Conservation (phyloP, 208 protist species). For the Entamoeba moshkovskii region DNA sequence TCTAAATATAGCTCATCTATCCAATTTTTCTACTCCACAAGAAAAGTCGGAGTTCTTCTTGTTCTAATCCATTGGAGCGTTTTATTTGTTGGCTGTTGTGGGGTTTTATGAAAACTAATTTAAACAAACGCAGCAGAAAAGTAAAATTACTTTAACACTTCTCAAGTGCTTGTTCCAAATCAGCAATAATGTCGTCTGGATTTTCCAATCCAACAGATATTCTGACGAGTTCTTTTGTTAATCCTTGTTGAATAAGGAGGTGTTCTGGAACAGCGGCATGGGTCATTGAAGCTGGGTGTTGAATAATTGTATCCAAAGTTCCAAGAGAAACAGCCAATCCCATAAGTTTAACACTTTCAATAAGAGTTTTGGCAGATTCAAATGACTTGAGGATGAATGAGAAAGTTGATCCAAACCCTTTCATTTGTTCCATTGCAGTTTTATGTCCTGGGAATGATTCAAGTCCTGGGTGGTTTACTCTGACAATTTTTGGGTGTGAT, state of each 20-base stretch:
- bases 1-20: too few relatives aligned
- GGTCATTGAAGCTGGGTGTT: conserved; percentile 23
- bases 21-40: too few relatives aligned
- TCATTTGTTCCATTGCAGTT: background rate
- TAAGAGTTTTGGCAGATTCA: background rate
- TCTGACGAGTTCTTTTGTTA: conserved; percentile 11
- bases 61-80: too few relatives aligned
- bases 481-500: background rate
- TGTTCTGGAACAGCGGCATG: conserved; percentile 12
- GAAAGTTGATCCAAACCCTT: background rate
- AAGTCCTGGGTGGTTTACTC: conserved; percentile 15
- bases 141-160: too few relatives aligned
- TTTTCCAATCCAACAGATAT: conserved; percentile 25
- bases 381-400: background rate
- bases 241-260: background rate
- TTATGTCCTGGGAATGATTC: background rate
- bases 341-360: background rate
- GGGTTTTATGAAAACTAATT: too few relatives aligned
- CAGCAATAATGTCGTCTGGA: conserved; percentile 20
- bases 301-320: conserved; percentile 11
- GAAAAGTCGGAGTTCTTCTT: too few relatives aligned
- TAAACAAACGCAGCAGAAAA: too few relatives aligned
- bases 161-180: conserved; percentile 11
- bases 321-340: conserved; percentile 16
- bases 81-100: too few relatives aligned